Conservation (phyloP, 768 basidiomycete genomes). For the Tricholoma saponaceum region DNA sequence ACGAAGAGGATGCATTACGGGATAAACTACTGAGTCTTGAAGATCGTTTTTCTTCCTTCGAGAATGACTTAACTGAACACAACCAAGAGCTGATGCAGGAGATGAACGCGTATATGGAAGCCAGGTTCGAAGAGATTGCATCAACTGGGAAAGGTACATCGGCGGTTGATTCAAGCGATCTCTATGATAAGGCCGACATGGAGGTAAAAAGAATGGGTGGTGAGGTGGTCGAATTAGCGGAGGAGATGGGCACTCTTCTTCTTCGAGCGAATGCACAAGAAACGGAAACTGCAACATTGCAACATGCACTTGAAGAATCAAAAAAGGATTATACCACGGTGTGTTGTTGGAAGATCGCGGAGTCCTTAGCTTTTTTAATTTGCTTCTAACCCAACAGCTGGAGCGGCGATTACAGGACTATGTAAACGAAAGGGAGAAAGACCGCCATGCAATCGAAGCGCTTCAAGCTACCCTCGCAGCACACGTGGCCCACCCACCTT, state of each 20-base stretch:
- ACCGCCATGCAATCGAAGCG: slow-evolving; percentile 18
- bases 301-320: slow-evolving; percentile 2
- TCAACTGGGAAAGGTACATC: background rate
- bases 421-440: slow-evolving; percentile 11
- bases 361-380: background rate
- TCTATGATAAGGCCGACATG: slow-evolving; percentile 4
- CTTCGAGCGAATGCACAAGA: slow-evolving; percentile 7
- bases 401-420: slow-evolving; percentile 15
- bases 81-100: slow-evolving; percentile 16
- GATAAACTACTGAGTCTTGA: slow-evolving; percentile 17
- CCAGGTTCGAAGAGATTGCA: slow-evolving; percentile 14
- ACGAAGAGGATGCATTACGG: slow-evolving; percentile 13
- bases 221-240: slow-evolving; percentile 16
- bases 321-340: slow-evolving; percentile 11
- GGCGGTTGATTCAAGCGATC: background rate
- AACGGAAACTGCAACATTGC: slow-evolving; percentile 2
- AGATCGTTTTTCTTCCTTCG: slow-evolving; percentile 11
- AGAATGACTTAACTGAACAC: slow-evolving; percentile 19
- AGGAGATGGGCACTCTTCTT: slow-evolving; percentile 15
- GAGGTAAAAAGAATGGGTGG: slow-evolving; percentile 17
- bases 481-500: slow-evolving; percentile 14
- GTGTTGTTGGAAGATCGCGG: background rate
- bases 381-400: slow-evolving; percentile 11
- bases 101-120: slow-evolving; percentile 17
- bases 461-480: slow-evolving; percentile 20